These are phyloP conservation scores for Populus euphratica DNA, from an alignment of 345 rosid species.

Conservation along the genomic window DNA sequence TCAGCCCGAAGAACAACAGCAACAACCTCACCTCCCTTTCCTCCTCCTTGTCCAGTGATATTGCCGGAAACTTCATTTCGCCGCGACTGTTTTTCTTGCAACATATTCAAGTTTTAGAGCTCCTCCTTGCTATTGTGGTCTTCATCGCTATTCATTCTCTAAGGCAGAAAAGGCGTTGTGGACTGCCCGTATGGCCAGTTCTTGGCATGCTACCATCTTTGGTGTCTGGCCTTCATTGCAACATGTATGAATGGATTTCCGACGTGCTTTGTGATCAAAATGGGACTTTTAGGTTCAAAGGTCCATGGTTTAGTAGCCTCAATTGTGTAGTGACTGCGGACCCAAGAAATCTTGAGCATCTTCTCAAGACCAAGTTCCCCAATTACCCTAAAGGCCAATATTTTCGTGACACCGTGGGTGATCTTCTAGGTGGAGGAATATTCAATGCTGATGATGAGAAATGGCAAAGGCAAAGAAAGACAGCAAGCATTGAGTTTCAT, in stretches of 20 bases:
- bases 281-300: constrained; percentile 73
- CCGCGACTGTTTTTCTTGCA: constrained; percentile 37
- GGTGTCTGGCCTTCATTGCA: constrained; percentile 33
- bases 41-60: constrained; percentile 18
- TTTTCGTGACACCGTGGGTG: constrained; percentile 61
- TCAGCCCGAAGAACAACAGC: constrained; percentile 26
- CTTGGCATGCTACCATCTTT: constrained; percentile 93
- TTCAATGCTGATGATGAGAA: constrained; percentile 81
- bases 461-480: constrained; percentile 85
- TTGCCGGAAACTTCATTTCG: constrained; percentile 8
- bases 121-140: constrained; percentile 45
- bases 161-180: constrained; percentile 45
- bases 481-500: constrained; percentile 90
- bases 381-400: constrained; percentile 82
- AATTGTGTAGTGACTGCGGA: constrained; percentile 72
- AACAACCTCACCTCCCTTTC: constrained; percentile 26
- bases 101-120: constrained; percentile 48
- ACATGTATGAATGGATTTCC: constrained; percentile 75
- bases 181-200: constrained; percentile 78
- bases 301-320: constrained; percentile 81
- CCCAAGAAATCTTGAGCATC: constrained; percentile 81
- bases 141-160: constrained; percentile 49
- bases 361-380: constrained; percentile 77
- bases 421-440: constrained; percentile 85
- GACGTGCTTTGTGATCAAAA: constrained; percentile 50